Base-by-base conservation (phyloP, 495 filamentous ascomycete species). In the Stereocaulon alpinum region DNA sequence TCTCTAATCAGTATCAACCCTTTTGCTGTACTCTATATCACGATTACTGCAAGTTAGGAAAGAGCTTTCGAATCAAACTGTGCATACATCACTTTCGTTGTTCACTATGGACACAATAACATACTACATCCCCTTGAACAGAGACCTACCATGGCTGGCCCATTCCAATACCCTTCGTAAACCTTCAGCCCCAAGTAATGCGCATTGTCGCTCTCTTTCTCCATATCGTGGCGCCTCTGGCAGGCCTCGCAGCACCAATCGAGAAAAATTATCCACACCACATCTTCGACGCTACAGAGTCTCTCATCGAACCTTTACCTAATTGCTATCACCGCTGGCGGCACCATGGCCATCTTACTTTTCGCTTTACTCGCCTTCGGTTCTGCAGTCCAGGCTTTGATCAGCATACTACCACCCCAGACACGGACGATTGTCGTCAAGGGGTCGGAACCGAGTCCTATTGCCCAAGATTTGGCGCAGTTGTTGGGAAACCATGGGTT, bases 291-390 rank as follows among this genome's bases (percentile, higher is more conserved):
- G 27, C 49, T 17, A 11, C 12, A 32, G 48, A 9, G 15, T 18
- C 29, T n/a, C 45, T 40, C 48, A 22, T 17, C 6, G 40, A 51
- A 6, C 24, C 40, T 12, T 44, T 48, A 10, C 40, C 44, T 20
- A 32, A 41, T 29, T 61, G 45, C 43, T 40, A 50, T 59, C 61
- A 48, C 15, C 41, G 51, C 37, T 40, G 43, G 45, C 47, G 61
- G 34, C 57, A 55, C 43, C 50, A 63, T 56, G 57, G 56, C 47
- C 61, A 50, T 56, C 45, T 60, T 34, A 45, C 29, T 56, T 59
- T 40, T 63, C 42, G 52, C 30, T 57, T 60, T 60, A 42, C 52
- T 56, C 57, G 44, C 44, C n/a, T 59, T 51, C 40, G 32, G 24
- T 29, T 32, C 50, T 60, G 50, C 57, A 32, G 50, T 44, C 24